Conservation (phyloP, 805 yeast genomes). For the Isabelozyma pseudorhagii region DNA sequence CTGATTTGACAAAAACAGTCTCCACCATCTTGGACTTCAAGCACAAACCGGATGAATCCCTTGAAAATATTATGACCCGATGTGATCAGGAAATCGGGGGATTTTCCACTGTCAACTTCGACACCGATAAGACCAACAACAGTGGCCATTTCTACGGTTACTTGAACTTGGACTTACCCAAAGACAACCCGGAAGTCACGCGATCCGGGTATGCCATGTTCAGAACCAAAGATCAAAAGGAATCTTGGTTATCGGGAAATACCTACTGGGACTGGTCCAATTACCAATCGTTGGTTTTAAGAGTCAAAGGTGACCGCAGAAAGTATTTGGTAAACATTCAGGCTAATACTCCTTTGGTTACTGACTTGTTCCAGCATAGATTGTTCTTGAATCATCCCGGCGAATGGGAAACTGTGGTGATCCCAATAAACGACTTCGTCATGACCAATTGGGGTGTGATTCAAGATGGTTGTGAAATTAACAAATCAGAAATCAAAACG, state of each 20-base stretch:
- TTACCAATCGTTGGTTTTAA: constrained; percentile 57
- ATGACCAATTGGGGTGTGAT: constrained; percentile 77
- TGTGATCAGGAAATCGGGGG: constrained; percentile 80
- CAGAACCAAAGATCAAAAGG: constrained; percentile 65
- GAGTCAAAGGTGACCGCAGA: constrained; percentile 72
- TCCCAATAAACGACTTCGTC: constrained; percentile 76
- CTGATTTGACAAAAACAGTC: constrained; percentile 23
- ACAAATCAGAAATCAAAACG: constrained; percentile 63
- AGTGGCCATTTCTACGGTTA: constrained; percentile 49
- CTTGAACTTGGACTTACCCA: constrained; percentile 65
- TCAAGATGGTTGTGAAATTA: constrained; percentile 51
- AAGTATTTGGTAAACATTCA: constrained; percentile 79
- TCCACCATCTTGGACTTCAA: constrained; percentile 57
- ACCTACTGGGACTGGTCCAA: constrained; percentile 68
- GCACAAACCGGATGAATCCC: constrained; percentile 39
- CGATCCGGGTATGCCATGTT: constrained; percentile 82
- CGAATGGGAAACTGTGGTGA: constrained; percentile 79
- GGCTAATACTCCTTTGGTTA: constrained; percentile 71
- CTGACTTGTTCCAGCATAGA: constrained; percentile 81
- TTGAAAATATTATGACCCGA: constrained; percentile 53
- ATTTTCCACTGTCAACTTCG: constrained; percentile 60
- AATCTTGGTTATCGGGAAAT: constrained; percentile 47
- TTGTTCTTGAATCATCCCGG: constrained; percentile 69
- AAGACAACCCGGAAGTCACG: constrained; percentile 59
- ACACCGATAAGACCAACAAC: constrained; percentile 29